These are phyloP conservation scores for Pelargonium nanum DNA, from an alignment of 345 rosid species.

Conservation along the genomic window DNA sequence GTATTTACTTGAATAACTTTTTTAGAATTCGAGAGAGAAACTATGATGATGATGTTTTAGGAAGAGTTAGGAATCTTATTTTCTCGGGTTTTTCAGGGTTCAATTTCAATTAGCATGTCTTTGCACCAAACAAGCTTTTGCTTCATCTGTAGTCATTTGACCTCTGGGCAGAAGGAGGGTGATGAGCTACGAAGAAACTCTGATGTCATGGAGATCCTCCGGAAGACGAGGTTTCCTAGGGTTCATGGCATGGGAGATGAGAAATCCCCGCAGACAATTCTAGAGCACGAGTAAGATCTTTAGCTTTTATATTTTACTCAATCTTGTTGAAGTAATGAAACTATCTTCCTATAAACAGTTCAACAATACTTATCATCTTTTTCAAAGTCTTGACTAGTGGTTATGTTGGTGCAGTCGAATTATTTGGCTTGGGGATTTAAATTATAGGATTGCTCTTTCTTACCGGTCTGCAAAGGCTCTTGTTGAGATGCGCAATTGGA, in stretches of 20 bases:
- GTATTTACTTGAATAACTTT: background rate
- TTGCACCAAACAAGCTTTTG: constrained; percentile 93
- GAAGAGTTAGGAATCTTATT: constrained; percentile 10
- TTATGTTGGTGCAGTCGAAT: constrained; percentile 48
- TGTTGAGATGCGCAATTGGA: constrained; percentile 97
- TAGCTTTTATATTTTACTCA: background rate
- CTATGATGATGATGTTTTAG: constrained; percentile 9
- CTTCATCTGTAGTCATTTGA: constrained; percentile 93
- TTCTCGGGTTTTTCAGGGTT: constrained; percentile 55
- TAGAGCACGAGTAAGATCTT: constrained; percentile 68
- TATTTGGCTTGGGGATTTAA: constrained; percentile 97
- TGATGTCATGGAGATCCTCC: constrained; percentile 91
- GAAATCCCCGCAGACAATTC: constrained; percentile 73
- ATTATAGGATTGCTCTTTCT: constrained; percentile 84
- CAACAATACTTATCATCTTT: too few species aligned
- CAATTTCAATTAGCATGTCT: constrained; percentile 96
- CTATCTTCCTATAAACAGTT: too few species aligned
- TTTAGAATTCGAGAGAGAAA: constrained; percentile 9
- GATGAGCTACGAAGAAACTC: constrained; percentile 88
- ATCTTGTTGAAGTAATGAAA: too few species aligned
- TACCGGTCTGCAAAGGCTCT: constrained; percentile 82
- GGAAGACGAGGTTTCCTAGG: constrained; percentile 89
- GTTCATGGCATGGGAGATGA: constrained; percentile 53
- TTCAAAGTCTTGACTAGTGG: background rate
- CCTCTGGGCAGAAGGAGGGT: constrained; percentile 97